Evolutionary conservation across 768 basidiomycete species (phyloP).

Genomic region (Russula lepida): DNA sequence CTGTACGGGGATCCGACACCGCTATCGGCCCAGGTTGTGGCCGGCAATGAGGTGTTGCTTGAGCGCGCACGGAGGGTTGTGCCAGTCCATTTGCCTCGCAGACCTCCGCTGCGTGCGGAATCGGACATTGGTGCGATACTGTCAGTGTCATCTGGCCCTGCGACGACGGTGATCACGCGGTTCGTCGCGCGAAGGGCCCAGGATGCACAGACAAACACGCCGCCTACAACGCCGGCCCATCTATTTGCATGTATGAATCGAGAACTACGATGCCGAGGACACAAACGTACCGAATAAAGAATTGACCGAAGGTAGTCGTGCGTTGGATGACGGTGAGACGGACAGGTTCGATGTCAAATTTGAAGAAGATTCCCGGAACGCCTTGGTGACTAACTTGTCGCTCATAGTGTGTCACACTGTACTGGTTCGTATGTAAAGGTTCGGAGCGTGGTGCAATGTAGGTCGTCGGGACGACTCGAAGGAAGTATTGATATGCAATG

Average conservation of each 20-base stretch:
- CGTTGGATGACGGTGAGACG: constrained; percentile 79
- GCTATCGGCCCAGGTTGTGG: constrained; percentile 46
- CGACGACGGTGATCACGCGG: constrained; percentile 47
- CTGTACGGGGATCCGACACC: constrained; percentile 30
- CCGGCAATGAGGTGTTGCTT: constrained; percentile 15
- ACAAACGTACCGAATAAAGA: constrained; percentile 55
- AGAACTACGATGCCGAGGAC: neutral
- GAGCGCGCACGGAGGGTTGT: constrained; percentile 52
- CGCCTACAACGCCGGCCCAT: constrained; percentile 88
- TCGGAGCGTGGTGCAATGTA: constrained; percentile 67
- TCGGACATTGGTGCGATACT: constrained; percentile 59
- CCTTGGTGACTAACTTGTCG: constrained; percentile 70
- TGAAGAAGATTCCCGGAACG: constrained; percentile 96
- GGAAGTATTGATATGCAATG: constrained; percentile 88
- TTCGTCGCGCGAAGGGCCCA: constrained; percentile 37
- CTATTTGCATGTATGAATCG: constrained; percentile 26
- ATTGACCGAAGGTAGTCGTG: constrained; percentile 71
- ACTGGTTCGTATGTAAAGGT: constrained; percentile 73
- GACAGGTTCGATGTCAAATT: constrained; percentile 92
- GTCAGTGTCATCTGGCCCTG: constrained; percentile 59
- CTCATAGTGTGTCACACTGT: constrained; percentile 90
- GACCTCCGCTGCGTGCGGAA: constrained; percentile 39
- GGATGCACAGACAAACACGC: constrained; percentile 67
- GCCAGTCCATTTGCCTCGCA: constrained; percentile 64
- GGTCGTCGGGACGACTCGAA: constrained; percentile 92